Percentiles rank a stretch among this genome's conserved stretches.
Conservation (phyloP, 805 yeast genomes). For the Saturnispora bothae region DNA sequence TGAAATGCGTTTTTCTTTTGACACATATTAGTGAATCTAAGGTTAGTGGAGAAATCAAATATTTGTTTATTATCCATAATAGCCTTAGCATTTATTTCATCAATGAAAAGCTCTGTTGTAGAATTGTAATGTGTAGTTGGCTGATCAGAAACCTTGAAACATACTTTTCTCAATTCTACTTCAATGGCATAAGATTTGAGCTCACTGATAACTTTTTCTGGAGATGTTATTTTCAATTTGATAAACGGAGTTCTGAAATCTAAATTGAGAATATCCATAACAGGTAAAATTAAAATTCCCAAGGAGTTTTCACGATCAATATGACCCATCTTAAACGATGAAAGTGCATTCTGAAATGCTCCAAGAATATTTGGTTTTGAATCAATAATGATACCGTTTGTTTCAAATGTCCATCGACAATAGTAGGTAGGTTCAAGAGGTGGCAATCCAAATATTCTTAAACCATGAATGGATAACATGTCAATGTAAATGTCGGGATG, state of each 20-base stretch:
- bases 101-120: constrained; percentile 40
- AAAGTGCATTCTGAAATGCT: constrained; percentile 32
- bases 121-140: constrained; percentile 57
- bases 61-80: constrained; percentile 15
- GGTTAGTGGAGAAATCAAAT: constrained; percentile 44
- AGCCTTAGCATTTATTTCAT: constrained; percentile 30
- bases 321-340: constrained; percentile 51
- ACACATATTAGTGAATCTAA: constrained; percentile 49
- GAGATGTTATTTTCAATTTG: constrained; percentile 29
- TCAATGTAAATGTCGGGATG: constrained; percentile 44
- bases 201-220: constrained; percentile 7
- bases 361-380: constrained; percentile 38
- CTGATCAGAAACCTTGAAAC: constrained; percentile 46
- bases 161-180: constrained; percentile 24
- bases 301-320: constrained; percentile 70
- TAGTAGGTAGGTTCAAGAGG: constrained; percentile 81
- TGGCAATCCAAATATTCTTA: constrained; percentile 86
- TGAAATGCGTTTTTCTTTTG: constrained; percentile 39
- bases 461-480: constrained; percentile 65
- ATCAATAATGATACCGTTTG: constrained; percentile 48
- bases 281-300: constrained; percentile 39
- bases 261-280: constrained; percentile 63
- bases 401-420: constrained; percentile 80
- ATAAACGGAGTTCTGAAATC: constrained; percentile 44
- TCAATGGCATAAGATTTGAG: constrained; percentile 13